These are phyloP conservation scores for Ophiosphaerella narmari DNA, from an alignment of 2,329 filamentous ascomycete genomes.

Conservation along the genomic window DNA sequence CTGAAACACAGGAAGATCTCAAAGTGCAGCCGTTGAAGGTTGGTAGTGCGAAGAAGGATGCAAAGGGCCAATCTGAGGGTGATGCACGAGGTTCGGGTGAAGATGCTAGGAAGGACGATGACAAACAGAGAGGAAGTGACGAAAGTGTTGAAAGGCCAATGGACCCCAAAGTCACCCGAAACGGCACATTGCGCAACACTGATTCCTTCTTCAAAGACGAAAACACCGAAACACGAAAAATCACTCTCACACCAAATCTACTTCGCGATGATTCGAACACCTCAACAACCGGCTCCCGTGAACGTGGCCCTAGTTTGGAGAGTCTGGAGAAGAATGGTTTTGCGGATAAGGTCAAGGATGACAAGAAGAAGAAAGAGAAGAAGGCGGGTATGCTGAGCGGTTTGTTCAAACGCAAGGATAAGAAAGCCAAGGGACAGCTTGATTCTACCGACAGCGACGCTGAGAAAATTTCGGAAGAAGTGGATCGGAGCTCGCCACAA, in stretches of 20 bases:
- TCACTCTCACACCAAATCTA: conserved; percentile 91
- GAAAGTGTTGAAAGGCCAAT: conserved; percentile 63
- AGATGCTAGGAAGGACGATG: conserved; percentile 48
- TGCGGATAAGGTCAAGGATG: conserved; percentile 68
- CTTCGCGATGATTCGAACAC: conserved; percentile 74
- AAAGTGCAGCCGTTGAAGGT: conserved; percentile 47
- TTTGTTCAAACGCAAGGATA: conserved; percentile 69
- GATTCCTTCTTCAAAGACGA: conserved; percentile 99
- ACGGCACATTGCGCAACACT: conserved; percentile 85
- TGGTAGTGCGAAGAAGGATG: conserved; percentile 38
- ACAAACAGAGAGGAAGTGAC: conserved; percentile 64
- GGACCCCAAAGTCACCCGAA: conserved; percentile 63
- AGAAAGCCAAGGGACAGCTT: conserved; percentile 51
- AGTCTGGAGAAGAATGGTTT: conserved; percentile 71
- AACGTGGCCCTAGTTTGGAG: conserved; percentile 72
- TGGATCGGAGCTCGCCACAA: conserved; percentile 40
- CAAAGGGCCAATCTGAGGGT: conserved; percentile 19
- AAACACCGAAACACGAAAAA: conserved; percentile 92
- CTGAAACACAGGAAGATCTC: conserved; percentile 46
- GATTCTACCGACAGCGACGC: conserved; percentile 48
- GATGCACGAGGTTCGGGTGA: conserved; percentile 39
- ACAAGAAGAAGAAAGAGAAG: conserved; percentile 74
- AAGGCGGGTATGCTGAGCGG: conserved; percentile 74
- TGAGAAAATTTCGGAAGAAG: conserved; percentile 51
- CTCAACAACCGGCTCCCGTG: conserved; percentile 43